Evolutionary conservation across 257 asterid species (phyloP), one percentile per base, ranked within the genome.

Genomic region (Misopates orontium): DNA sequence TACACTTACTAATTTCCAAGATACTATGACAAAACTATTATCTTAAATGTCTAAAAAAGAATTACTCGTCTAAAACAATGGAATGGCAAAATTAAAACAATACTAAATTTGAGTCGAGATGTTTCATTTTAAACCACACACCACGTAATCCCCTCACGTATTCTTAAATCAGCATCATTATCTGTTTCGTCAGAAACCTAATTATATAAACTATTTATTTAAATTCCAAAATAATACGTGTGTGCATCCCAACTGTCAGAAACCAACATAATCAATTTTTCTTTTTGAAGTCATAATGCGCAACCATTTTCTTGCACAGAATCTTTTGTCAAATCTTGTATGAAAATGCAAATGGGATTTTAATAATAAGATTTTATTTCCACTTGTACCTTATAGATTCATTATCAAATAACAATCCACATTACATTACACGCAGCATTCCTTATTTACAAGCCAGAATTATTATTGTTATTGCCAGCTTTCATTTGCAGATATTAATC

Each of bases 391-490:
- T 12, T 23, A 64, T 17, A 32, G 64, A 57, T 62, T 56, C 69
- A 60, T 57, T 47, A 52, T 14, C 20, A 56, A 15, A 54, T 42
- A 48, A 60, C 13, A n/a, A n/a, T n/a, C n/a, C n/a, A n/a, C n/a
- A n/a, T 12, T 20, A 36, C 8, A 4, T 23, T 21, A 21, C 45
- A 15, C 31, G 32, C 17, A 55, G 56, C 20, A 4, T 57, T 28
- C 10, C 9, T 64, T 51, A 57, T 58, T 44, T 8, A 51, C 39
- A 58, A 40, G 1, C 19, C 0, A 41, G 12, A 25, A 60, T 5
- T 49, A 39, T 65, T 68, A 76, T 57, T 76, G 36, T 28, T 28
- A 28, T 28, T 62, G 81, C 66, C 78, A 71, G 75, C 66, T 60
- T 58, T 58, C 16, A 42, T 62, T 60, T 55, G 36, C 4, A 28